Evolutionary conservation across 257 asterid species (phyloP).

Genomic region (Sherardia arvensis): DNA sequence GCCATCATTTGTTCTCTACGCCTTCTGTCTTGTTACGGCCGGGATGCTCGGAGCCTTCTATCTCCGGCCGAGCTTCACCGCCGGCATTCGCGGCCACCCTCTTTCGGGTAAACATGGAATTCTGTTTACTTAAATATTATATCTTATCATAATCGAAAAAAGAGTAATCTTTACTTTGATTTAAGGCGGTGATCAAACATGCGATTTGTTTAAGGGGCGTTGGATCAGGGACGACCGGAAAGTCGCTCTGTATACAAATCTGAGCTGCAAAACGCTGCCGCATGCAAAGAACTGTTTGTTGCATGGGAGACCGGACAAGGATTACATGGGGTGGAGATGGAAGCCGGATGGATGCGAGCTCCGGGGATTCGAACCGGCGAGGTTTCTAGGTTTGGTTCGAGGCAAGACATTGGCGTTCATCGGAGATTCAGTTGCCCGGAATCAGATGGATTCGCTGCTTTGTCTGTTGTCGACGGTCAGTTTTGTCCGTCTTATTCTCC

Average conservation of each 20-base stretch:
- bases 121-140: too few relatives aligned
- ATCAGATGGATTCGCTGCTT: conserved; percentile 74
- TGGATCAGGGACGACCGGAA: conserved; percentile 34
- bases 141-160: too few relatives aligned
- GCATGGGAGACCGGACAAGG: conserved; percentile 46
- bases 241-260: conserved; percentile 38
- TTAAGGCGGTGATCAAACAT: conserved; percentile 10
- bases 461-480: conserved; percentile 65
- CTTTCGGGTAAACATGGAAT: background rate
- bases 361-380: conserved; percentile 33
- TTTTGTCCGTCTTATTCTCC: background rate
- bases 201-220: conserved; percentile 51
- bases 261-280: conserved; percentile 50
- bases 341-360: conserved; percentile 53
- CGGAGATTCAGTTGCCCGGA: conserved; percentile 68
- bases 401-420: conserved; percentile 69
- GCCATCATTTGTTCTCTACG: background rate
- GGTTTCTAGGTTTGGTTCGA: conserved; percentile 25
- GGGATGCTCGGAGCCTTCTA: background rate
- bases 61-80: background rate
- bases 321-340: conserved; percentile 70
- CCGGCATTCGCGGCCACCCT: background rate
- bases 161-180: background rate
- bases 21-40: background rate
- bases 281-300: conserved; percentile 37